phyloP scores from a whole-genome alignment of 208 protist genomes.

The Herpetomonas muscarum region DNA sequence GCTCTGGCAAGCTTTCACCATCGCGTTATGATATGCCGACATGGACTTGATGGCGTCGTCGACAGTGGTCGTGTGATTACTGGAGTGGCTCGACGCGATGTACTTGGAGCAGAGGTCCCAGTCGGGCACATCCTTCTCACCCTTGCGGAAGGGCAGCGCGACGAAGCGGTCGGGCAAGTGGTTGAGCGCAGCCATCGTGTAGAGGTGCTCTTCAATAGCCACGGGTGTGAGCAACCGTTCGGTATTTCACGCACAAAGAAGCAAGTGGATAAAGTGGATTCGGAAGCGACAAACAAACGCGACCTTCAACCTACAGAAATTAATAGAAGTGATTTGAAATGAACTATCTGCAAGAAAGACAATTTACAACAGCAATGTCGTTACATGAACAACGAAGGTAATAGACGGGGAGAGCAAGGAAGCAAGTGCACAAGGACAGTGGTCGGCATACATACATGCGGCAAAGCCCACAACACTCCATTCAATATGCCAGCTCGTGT shows the following conservation, averaged over 20 bases:
- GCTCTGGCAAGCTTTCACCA: conserved; percentile 52
- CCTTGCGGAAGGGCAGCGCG: conserved; percentile 59
- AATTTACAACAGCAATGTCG: neutral
- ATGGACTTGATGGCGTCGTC: conserved; percentile 63
- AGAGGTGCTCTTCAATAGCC: no score
- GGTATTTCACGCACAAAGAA: neutral
- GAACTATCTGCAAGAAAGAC: conserved; percentile 7
- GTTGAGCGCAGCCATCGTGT: conserved; percentile 10
- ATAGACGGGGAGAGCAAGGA: neutral
- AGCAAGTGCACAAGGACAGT: neutral
- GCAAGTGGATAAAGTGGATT: neutral
- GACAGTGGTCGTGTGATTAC: conserved; percentile 55
- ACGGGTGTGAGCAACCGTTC: neutral
- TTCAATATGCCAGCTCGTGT: no score
- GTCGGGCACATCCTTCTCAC: conserved; percentile 61
- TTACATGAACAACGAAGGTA: neutral
- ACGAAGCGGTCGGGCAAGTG: conserved; percentile 65
- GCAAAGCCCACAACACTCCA: no score
- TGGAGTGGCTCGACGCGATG: conserved; percentile 52
- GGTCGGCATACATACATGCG: no score
- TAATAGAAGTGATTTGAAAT: conserved; percentile 1
- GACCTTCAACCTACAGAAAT: no score
- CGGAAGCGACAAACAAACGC: neutral
- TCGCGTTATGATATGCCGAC: conserved; percentile 53
- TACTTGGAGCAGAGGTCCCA: conserved; percentile 68